These are phyloP conservation scores for Mycena kentingensis DNA, from an alignment of 768 basidiomycete species.

Conservation along the genomic window DNA sequence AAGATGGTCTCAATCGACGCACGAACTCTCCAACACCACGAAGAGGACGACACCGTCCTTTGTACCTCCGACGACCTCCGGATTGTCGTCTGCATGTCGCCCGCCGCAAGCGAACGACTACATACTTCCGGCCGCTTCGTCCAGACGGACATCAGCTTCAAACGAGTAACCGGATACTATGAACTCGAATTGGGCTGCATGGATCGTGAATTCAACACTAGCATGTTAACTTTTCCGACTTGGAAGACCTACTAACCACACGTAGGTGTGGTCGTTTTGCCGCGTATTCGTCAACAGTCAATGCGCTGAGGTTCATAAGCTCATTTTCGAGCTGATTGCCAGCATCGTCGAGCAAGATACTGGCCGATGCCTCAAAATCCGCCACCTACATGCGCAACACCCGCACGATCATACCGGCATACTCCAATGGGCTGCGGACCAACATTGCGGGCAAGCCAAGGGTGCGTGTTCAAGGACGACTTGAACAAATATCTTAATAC, in stretches of 20 bases:
- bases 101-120: constrained; percentile 23
- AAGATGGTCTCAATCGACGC: constrained; percentile 10
- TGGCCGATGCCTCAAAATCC: constrained; percentile 21
- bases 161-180: constrained; percentile 17
- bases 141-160: constrained; percentile 31
- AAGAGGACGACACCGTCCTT: constrained; percentile 11
- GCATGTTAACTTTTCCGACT: constrained; percentile 14
- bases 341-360: constrained; percentile 27
- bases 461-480: too few species aligned
- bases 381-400: constrained; percentile 23
- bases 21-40: constrained; percentile 5
- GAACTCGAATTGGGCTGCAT: constrained; percentile 21
- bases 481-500: too few species aligned
- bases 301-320: constrained; percentile 25
- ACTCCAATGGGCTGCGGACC: constrained; percentile 23
- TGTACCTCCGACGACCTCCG: constrained; percentile 14
- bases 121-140: constrained; percentile 19
- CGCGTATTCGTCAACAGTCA: constrained; percentile 20
- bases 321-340: constrained; percentile 23
- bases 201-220: constrained; percentile 15
- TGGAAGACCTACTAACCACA: too few species aligned
- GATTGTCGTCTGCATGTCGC: constrained; percentile 30
- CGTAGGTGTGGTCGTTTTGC: constrained; percentile 10
- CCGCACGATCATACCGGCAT: constrained; percentile 18
- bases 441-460: constrained; percentile 25